Evolutionary conservation across 2,329 filamentous ascomycete species (phyloP).

Genomic region (Intubia oerlemansii): DNA sequence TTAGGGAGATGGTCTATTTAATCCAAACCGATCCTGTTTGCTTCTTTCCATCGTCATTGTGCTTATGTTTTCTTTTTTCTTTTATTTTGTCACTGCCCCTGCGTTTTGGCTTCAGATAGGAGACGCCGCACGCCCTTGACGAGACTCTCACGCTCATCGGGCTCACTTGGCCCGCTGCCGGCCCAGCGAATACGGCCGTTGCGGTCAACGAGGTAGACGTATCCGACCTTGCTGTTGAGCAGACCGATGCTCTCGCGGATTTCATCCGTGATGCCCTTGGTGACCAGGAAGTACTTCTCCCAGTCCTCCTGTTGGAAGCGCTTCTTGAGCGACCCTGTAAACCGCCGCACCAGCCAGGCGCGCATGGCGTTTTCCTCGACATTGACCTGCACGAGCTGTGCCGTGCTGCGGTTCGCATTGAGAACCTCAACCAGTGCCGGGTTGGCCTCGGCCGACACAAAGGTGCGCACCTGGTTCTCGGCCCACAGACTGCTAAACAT

Average conservation of each 20-base stretch:
- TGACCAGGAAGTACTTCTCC: conserved; percentile 39
- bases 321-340: conserved; percentile 29
- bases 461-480: conserved; percentile 55
- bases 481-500: conserved; percentile 77
- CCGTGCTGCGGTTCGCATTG: conserved; percentile 19
- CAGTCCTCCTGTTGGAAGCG: conserved; percentile 29
- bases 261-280: conserved; percentile 33
- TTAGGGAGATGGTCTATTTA: no score
- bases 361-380: conserved; percentile 62
- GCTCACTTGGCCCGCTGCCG: conserved; percentile 49
- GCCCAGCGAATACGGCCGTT: conserved; percentile 89
- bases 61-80: not conserved
- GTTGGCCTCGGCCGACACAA: conserved; percentile 44
- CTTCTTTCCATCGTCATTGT: no score
- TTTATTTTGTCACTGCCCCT: not conserved
- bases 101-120: conserved; percentile 15
- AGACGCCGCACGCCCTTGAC: conserved; percentile 42
- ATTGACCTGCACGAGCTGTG: conserved; percentile 73
- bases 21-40: no score
- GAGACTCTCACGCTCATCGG: conserved; percentile 44
- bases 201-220: conserved; percentile 76
- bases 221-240: conserved; percentile 81
- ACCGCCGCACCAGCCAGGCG: conserved; percentile 34
- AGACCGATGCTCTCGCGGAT: conserved; percentile 44
- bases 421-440: conserved; percentile 45